These are phyloP conservation scores for Hydnum rufescens DNA, from an alignment of 768 basidiomycete genomes.

Conservation along the genomic window DNA sequence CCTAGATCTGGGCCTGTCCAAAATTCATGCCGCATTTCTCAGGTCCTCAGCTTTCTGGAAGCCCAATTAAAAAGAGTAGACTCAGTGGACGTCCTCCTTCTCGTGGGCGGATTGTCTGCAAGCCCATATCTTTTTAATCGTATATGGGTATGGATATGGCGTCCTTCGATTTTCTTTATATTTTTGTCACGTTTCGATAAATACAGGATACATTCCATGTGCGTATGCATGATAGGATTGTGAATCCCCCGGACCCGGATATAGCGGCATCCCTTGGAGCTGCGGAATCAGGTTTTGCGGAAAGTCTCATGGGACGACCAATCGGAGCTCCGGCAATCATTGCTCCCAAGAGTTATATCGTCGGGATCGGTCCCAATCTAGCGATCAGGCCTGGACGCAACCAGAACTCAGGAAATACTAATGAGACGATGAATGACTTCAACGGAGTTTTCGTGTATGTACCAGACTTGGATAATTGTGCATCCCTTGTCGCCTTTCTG, in stretches of 20 bases:
- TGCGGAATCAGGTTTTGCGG: slow-evolving; percentile 71
- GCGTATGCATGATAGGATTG: slow-evolving; percentile 53
- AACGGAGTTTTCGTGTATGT: slow-evolving; percentile 74
- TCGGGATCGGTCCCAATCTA: slow-evolving; percentile 81
- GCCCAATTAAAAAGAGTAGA: slow-evolving; percentile 45
- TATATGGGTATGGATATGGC: slow-evolving; percentile 54
- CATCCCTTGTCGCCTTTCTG: not conserved
- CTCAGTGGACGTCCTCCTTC: slow-evolving; percentile 66
- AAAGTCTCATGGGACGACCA: too few relatives aligned
- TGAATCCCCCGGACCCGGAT: slow-evolving; percentile 68
- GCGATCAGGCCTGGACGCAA: slow-evolving; percentile 67
- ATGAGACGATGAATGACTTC: slow-evolving; percentile 51
- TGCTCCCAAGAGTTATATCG: slow-evolving; percentile 64
- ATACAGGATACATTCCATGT: slow-evolving; percentile 42
- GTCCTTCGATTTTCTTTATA: not conserved
- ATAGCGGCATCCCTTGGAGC: slow-evolving; percentile 76
- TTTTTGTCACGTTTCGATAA: not conserved
- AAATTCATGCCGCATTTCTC: not conserved
- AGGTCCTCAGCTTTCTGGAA: slow-evolving; percentile 66
- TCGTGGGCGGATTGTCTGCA: slow-evolving; percentile 76
- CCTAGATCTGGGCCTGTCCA: not conserved
- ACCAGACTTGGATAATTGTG: slow-evolving; percentile 22
- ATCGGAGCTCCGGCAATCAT: slow-evolving; percentile 66
- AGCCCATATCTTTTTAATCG: slow-evolving; percentile 67
- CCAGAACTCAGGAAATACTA: slow-evolving; percentile 73